Evolutionary conservation across 148 eudicot genomes (phyloP).

Genomic region (Cornus controversa): DNA sequence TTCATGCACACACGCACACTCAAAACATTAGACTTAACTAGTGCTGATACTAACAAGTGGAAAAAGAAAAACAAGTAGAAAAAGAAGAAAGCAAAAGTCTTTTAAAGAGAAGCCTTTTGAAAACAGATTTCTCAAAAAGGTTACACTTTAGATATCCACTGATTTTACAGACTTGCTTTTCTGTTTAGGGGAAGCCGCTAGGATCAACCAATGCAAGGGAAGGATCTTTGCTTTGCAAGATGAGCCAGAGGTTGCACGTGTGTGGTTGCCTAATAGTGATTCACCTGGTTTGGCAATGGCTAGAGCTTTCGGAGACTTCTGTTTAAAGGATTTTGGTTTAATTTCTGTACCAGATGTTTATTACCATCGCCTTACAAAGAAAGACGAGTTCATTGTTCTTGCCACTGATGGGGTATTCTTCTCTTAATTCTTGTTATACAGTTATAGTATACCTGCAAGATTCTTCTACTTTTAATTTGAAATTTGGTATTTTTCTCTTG

Average conservation of each 20-base stretch:
- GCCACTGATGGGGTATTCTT: slow-evolving; percentile 90
- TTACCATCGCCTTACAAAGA: slow-evolving; percentile 50
- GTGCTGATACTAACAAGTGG: background rate
- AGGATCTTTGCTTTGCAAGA: slow-evolving; percentile 72
- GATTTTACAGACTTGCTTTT: background rate
- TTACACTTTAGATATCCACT: background rate
- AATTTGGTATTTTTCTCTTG: background rate
- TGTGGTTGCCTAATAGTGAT: slow-evolving; percentile 75
- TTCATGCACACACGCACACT: background rate
- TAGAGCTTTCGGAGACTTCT: slow-evolving; percentile 84
- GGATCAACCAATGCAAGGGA: slow-evolving; percentile 73
- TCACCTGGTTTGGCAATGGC: slow-evolving; percentile 97
- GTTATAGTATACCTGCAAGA: background rate
- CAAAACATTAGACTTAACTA: background rate
- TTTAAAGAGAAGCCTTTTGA: background rate
- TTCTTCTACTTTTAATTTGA: background rate
- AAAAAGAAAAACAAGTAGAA: background rate
- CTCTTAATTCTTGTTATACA: background rate
- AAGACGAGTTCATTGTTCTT: slow-evolving; percentile 65
- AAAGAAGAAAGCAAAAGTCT: background rate
- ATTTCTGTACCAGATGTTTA: slow-evolving; percentile 76
- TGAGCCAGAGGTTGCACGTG: slow-evolving; percentile 79
- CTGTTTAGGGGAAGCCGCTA: slow-evolving; percentile 64
- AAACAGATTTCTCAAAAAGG: background rate
- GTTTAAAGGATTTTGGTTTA: slow-evolving; percentile 76